Conservation (phyloP, 495 filamentous ascomycete species). For the Astrocystis sublimbata region DNA sequence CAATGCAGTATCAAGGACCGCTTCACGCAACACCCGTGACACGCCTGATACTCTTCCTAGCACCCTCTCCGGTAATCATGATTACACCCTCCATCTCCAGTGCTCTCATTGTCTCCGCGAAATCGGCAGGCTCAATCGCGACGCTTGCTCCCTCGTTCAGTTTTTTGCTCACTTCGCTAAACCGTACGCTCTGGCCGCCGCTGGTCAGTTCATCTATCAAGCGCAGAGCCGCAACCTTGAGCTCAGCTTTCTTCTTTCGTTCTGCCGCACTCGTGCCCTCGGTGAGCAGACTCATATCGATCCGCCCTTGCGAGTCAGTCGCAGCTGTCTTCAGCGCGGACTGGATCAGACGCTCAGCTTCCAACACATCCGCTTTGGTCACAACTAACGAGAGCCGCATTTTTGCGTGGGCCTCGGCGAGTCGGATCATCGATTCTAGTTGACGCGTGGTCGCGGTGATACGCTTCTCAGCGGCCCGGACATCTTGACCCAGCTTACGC, state of each 20-base stretch:
- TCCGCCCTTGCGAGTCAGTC: constrained; percentile 89
- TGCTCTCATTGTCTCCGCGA: constrained; percentile 72
- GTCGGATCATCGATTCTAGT: constrained; percentile 94
- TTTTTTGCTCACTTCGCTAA: constrained; percentile 70
- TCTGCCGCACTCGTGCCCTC: constrained; percentile 88
- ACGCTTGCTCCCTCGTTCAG: constrained; percentile 75
- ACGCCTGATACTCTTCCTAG: constrained; percentile 78
- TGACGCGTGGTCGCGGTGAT: constrained; percentile 97
- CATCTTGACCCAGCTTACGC: constrained; percentile 93
- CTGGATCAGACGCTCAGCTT: constrained; percentile 90
- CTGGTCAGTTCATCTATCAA: constrained; percentile 78
- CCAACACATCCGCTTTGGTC: constrained; percentile 78
- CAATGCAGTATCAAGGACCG: neutral
- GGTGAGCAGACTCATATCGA: constrained; percentile 94
- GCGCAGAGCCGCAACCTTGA: constrained; percentile 75
- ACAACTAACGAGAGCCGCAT: constrained; percentile 84
- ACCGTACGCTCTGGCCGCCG: constrained; percentile 68
- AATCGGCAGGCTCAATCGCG: constrained; percentile 72
- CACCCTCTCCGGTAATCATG: constrained; percentile 80
- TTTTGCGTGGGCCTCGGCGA: constrained; percentile 94
- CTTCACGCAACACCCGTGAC: constrained; percentile 52
- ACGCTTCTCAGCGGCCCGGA: constrained; percentile 87
- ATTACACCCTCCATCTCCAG: constrained; percentile 85
- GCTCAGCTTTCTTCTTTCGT: constrained; percentile 72
- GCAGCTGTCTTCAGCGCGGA: constrained; percentile 95